Evolutionary conservation across 2,329 filamentous ascomycete species (phyloP).

Genomic region (Paecilomyces niveus): DNA sequence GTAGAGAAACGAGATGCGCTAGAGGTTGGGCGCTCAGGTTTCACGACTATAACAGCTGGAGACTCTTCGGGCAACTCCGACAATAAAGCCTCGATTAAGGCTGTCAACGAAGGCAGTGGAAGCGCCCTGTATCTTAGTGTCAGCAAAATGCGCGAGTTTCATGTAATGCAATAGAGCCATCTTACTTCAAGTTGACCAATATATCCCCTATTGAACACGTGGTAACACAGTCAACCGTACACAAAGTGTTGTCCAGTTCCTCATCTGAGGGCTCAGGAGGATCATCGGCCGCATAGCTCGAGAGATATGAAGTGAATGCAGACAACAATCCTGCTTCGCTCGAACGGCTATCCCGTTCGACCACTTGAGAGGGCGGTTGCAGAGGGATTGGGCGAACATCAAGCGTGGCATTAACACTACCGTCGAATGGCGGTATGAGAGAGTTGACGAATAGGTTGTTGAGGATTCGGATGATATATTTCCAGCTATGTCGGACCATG

Average conservation of each 20-base stretch:
- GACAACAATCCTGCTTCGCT: slow-evolving; percentile 83
- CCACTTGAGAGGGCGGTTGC: slow-evolving; percentile 83
- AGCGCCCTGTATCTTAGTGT: slow-evolving; percentile 45
- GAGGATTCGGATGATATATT: slow-evolving; percentile 79
- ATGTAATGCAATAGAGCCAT: slow-evolving; percentile 2
- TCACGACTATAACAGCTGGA: slow-evolving; percentile 78
- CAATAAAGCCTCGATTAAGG: slow-evolving; percentile 66
- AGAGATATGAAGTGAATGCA: slow-evolving; percentile 91
- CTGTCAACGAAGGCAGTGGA: slow-evolving; percentile 51
- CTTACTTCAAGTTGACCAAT: slow-evolving; percentile 71
- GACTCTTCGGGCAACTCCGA: slow-evolving; percentile 82
- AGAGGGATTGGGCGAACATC: slow-evolving; percentile 77
- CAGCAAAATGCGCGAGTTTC: slow-evolving; percentile 5
- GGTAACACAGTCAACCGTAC: slow-evolving; percentile 88
- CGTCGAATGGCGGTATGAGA: slow-evolving; percentile 75
- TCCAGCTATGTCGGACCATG: slow-evolving; percentile 55
- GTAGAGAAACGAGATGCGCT: slow-evolving; percentile 53
- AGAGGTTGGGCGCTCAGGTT: slow-evolving; percentile 67
- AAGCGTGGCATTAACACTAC: slow-evolving; percentile 55
- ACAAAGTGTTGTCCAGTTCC: slow-evolving; percentile 90
- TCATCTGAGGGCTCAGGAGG: slow-evolving; percentile 96
- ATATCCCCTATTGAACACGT: slow-evolving; percentile 79
- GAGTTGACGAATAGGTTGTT: slow-evolving; percentile 95
- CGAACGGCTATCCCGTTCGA: slow-evolving; percentile 74
- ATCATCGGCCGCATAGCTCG: slow-evolving; percentile 97